Base-by-base conservation (phyloP, 805 yeast species). In the Metschnikowia lochheadii region DNA sequence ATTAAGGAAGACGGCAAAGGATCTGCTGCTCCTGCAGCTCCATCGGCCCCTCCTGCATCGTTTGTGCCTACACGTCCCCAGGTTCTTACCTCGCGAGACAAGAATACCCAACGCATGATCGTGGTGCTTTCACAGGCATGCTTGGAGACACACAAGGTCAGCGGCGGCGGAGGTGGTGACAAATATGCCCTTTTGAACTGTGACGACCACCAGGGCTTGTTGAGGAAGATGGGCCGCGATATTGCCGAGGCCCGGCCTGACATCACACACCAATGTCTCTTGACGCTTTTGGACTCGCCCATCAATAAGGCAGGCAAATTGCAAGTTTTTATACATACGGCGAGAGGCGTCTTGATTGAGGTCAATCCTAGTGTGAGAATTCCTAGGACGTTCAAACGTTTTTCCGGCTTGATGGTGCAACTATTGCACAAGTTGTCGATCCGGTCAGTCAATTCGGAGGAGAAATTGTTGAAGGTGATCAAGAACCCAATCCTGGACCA, bases 231-330 rank as follows among this genome's bases (percentile, higher is more conserved):
- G 96, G 96, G 96, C 48, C 82, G 98, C 65, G 98, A 94, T 65
- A 92, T 94, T 56, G 89, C 96, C 44, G 99, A 94, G 65, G 98
- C 97, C 6, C 83, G 99, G 69, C 99, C 99, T n/a, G 99, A 94
- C 68, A 94, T 94, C 63, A 94, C 99, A 40, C 99, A 94, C 67
- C 99, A 92, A 72, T 94, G 99, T 77, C 80, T 94, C 39, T 77
- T 94, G 69, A 92, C 99, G 3, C 76, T 94, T 56, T 77, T 94
- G 61, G 99, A 94, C 68, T 89, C 97, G n/a, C 99, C 99, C 40
- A 87, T 94, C 62, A 94, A 94, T 75, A 94, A 94, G 70, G 98
- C 97, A 6, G 99, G 99, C 7, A 89, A 83, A 68, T 78, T 94
- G 58, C 99, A 94, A 70, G 99, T 94, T 13, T 94, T 92, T 70